Conservation (phyloP, 2,329 filamentous ascomycete species). For the Parastagonospora avenae region DNA sequence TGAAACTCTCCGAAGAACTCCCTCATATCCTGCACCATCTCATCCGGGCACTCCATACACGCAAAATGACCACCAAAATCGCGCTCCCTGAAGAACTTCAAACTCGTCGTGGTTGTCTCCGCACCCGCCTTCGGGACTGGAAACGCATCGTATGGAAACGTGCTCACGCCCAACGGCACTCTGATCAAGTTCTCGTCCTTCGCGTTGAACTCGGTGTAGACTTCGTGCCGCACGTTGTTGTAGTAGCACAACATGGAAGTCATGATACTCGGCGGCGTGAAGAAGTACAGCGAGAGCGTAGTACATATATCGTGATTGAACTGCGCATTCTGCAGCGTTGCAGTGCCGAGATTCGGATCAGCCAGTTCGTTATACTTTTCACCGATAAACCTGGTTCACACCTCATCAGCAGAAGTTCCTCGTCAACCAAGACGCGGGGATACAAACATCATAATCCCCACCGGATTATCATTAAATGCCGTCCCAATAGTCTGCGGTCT, state of each 20-base stretch:
- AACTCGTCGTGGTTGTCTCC: slow-evolving; percentile 46
- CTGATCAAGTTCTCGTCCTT: slow-evolving; percentile 45
- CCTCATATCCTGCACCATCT: slow-evolving; percentile 30
- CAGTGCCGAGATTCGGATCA: slow-evolving; percentile 33
- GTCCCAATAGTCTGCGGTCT: slow-evolving; percentile 52
- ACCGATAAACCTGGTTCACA: slow-evolving; percentile 41
- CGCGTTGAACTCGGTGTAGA: slow-evolving; percentile 45
- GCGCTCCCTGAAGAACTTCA: slow-evolving; percentile 44
- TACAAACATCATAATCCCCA: slow-evolving; percentile 52
- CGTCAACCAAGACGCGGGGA: neutral
- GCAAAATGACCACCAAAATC: slow-evolving; percentile 32
- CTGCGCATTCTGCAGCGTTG: slow-evolving; percentile 33
- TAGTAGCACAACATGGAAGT: slow-evolving; percentile 46
- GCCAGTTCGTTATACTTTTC: slow-evolving; percentile 52
- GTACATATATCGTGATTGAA: slow-evolving; percentile 38
- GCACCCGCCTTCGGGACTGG: slow-evolving; percentile 41
- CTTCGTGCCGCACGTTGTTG: slow-evolving; percentile 47
- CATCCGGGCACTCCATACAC: slow-evolving; percentile 31
- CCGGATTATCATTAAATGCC: slow-evolving; percentile 50
- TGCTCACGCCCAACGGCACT: slow-evolving; percentile 46
- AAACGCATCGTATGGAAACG: slow-evolving; percentile 46
- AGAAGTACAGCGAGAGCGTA: slow-evolving; percentile 43
- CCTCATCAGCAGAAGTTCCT: neutral
- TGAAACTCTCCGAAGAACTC: slow-evolving; percentile 22
- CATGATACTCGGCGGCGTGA: slow-evolving; percentile 45